Base-by-base conservation (phyloP, 441 rosid genomes). In the Brassica balearica region DNA sequence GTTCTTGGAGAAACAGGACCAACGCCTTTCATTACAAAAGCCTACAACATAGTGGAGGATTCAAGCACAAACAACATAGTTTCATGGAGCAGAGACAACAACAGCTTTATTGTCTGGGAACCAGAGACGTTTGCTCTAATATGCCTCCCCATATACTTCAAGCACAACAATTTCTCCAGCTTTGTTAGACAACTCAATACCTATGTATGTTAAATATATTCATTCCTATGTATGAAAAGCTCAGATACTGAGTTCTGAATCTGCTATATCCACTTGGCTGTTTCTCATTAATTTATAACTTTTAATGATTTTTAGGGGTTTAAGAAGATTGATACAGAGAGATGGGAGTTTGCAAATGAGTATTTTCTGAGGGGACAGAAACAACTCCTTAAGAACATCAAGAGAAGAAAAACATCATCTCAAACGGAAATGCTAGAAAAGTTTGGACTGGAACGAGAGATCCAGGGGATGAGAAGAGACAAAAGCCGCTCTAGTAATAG, bases 101-200 rank as follows among this genome's bases (percentile, higher is more conserved):
- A 55, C 55, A 88, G 89, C 65, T 88, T 86, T 66, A 68, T 86
- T 20, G 85, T 88, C 1, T 88, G 89, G 88, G 87, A 88, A 41
- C 88, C 88, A 9, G 76, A 80, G 14, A 64, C 83, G 53, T 88
- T 88, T 72, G 67, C 89, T 60, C 46, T 80, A 10, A 38, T 38
- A 10, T 83, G 83, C 22, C 84, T 88, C 55, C 89, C 89, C 19
- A 69, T 68, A 69, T 79, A 36, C 78, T 86, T 86, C 74, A 86
- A 86, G 65, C 87, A 86, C 83, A 82, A 53, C 32, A 84, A 86
- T 67, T 84, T 86, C 79, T 86, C 87, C 4, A 86, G 84, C 81
- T 86, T 86, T 76, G 81, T 86, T 25, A 79, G 88, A 79, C 88
- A 86, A 48, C 85, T 86, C 80, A 86, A 84, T 69, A 84, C 88